Evolutionary conservation across 2,329 filamentous ascomycete species (phyloP).

Genomic region (Xylariaceae sp.): DNA sequence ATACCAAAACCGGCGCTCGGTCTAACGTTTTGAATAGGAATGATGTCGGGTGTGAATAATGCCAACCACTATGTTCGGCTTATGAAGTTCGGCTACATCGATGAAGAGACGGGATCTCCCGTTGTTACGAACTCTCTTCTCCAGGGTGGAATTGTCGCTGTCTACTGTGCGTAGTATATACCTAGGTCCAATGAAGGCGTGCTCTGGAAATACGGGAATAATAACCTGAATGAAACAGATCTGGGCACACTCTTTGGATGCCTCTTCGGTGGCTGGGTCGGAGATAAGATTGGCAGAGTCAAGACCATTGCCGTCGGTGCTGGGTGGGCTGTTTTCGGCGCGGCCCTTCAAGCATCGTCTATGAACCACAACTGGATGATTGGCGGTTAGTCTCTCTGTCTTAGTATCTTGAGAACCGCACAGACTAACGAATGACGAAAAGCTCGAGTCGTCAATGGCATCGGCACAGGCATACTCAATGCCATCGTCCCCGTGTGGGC

Average conservation of each 20-base stretch:
- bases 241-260: constrained; percentile 60
- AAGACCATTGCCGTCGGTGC: constrained; percentile 59
- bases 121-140: constrained; percentile 56
- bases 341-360: constrained; percentile 60
- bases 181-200: too few species aligned
- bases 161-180: constrained; percentile 34
- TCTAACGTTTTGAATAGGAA: constrained; percentile 13
- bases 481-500: constrained; percentile 69
- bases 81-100: constrained; percentile 62
- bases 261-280: constrained; percentile 59
- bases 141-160: constrained; percentile 58
- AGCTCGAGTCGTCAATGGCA: constrained; percentile 58
- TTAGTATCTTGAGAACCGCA: neutral
- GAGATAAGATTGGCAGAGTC: constrained; percentile 59
- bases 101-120: constrained; percentile 42
- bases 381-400: constrained; percentile 42
- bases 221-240: constrained; percentile 22
- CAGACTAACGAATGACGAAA: constrained; percentile 11
- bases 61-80: constrained; percentile 59
- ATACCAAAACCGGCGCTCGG: neutral
- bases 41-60: constrained; percentile 64
- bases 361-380: constrained; percentile 69
- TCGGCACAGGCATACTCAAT: constrained; percentile 67
- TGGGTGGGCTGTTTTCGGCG: constrained; percentile 57
- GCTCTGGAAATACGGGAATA: too few species aligned